Percentiles rank a stretch among this genome's conserved stretches.
Evolutionary conservation across 108 stramenopile species (phyloP).

Genomic region (Fistulifera pelliculosa): DNA sequence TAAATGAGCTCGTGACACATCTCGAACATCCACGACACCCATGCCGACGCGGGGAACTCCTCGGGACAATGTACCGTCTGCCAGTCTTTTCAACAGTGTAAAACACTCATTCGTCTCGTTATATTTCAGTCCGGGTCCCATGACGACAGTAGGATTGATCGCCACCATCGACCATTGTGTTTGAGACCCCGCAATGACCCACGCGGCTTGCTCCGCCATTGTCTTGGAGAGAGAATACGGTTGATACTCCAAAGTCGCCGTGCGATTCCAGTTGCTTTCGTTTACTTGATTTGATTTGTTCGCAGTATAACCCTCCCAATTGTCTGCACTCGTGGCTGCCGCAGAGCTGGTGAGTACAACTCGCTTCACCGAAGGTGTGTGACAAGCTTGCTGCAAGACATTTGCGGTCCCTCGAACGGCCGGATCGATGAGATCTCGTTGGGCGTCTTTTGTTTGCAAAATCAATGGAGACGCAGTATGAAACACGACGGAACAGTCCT

Average conservation of each 20-base stretch:
- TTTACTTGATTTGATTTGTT: neutral
- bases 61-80: neutral
- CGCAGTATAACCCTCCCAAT: constrained; percentile 2
- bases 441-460: constrained; percentile 1
- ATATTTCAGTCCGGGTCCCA: constrained; percentile 20
- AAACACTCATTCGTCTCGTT: constrained; percentile 8
- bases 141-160: constrained; percentile 12
- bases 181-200: constrained; percentile 13
- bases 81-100: constrained; percentile 4
- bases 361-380: constrained; percentile 17
- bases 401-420: constrained; percentile 9
- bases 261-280: constrained; percentile 14
- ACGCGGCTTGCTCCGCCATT: constrained; percentile 18
- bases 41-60: constrained; percentile 7
- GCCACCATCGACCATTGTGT: constrained; percentile 9
- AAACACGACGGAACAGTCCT: constrained; percentile 15
- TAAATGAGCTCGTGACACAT: constrained; percentile 16
- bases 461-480: constrained; percentile 15
- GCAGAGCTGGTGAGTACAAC: constrained; percentile 14
- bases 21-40: constrained; percentile 19
- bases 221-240: constrained; percentile 18
- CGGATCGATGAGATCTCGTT: constrained; percentile 16
- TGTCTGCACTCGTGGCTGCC: constrained; percentile 10
- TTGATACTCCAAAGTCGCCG: constrained; percentile 1
- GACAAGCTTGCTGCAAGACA: constrained; percentile 8